A percentile compares a stretch with the other conserved stretches of the same genome.
phyloP scores from a whole-genome alignment of 352 stramenopile species.

The Plasmopara halstedii region DNA sequence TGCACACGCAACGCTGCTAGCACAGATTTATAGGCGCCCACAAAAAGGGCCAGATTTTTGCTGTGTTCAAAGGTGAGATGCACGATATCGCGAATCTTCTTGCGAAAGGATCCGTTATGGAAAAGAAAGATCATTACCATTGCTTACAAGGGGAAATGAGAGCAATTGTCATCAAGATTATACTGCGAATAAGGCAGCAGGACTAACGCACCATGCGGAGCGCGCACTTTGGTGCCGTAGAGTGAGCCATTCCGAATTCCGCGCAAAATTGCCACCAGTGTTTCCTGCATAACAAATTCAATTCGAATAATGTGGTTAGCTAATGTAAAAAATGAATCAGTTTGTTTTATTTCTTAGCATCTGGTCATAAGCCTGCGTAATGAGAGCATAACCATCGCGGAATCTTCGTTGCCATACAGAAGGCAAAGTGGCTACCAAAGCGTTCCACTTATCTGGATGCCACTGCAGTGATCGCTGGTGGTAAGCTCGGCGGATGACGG shows the following conservation, averaged over 20 bases:
- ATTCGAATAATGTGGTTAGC: conserved; percentile 8
- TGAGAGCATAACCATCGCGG: conserved; percentile 27
- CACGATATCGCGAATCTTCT: conserved; percentile 70
- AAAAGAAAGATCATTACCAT: conserved; percentile 89
- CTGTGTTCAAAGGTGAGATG: conserved; percentile 81
- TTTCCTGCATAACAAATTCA: conserved; percentile 32
- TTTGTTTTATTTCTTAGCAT: conserved; percentile 27
- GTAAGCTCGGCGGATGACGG: conserved; percentile 45
- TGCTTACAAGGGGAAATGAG: conserved; percentile 29
- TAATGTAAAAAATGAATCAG: conserved; percentile 6
- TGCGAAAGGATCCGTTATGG: conserved; percentile 61
- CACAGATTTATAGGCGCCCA: conserved; percentile 82
- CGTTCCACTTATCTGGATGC: conserved; percentile 63
- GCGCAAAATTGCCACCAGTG: conserved; percentile 61
- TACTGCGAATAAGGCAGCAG: not conserved
- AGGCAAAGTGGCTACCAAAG: conserved; percentile 11
- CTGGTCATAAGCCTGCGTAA: conserved; percentile 43
- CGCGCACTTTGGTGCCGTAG: conserved; percentile 87
- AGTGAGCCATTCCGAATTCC: conserved; percentile 81
- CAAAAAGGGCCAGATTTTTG: conserved; percentile 83
- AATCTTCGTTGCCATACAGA: conserved; percentile 24
- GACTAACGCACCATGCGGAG: conserved; percentile 61
- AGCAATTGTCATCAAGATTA: not conserved
- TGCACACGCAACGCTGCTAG: conserved; percentile 56
- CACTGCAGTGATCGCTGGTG: conserved; percentile 56